Evolutionary conservation across 2,329 filamentous ascomycete genomes (phyloP).

Genomic region (Aspergillus aculeatinus): DNA sequence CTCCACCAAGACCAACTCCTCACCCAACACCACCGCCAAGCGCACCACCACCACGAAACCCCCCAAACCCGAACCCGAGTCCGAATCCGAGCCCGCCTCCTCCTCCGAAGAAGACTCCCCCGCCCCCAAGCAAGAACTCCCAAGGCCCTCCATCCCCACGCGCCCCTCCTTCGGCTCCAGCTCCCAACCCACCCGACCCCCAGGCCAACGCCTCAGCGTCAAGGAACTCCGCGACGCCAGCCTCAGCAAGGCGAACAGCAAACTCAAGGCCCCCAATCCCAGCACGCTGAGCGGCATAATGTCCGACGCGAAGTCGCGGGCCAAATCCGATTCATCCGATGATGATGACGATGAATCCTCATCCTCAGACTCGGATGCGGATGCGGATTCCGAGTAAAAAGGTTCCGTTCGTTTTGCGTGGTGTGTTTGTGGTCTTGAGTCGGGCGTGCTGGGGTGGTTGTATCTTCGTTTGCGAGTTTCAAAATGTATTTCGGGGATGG

Average conservation of each 20-base stretch:
- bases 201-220: background rate
- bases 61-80: background rate
- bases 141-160: background rate
- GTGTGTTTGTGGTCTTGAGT: too few relatives aligned
- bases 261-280: background rate
- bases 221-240: background rate
- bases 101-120: background rate
- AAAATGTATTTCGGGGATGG: too few relatives aligned
- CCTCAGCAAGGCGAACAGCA: background rate
- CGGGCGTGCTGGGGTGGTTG: too few relatives aligned
- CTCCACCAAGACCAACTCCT: background rate
- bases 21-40: background rate
- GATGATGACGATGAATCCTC: background rate
- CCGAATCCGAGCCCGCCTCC: background rate
- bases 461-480: too few relatives aligned
- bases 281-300: background rate
- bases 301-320: background rate
- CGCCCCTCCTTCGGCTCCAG: background rate
- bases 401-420: too few relatives aligned
- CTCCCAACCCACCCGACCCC: background rate
- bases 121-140: background rate
- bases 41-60: background rate
- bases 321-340: background rate
- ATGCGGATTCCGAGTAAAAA: background rate
- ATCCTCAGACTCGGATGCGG: too few relatives aligned